Conservation (phyloP, 2,329 filamentous ascomycete species). For the Elsinoe australis region DNA sequence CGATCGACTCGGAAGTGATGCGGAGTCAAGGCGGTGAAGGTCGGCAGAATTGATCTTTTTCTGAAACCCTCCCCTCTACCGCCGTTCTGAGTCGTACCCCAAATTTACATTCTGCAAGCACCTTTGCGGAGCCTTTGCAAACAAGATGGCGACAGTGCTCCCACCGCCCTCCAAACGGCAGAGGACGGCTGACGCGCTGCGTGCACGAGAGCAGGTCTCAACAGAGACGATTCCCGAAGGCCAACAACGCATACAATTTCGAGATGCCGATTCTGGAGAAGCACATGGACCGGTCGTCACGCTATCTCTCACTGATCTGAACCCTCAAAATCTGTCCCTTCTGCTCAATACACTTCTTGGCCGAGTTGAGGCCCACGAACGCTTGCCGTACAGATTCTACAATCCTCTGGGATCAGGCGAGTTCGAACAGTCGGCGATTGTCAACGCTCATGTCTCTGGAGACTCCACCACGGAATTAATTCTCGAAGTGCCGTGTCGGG, state of each 20-base stretch:
- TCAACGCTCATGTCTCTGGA: slow-evolving; percentile 41
- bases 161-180: slow-evolving; percentile 88
- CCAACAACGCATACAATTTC: slow-evolving; percentile 65
- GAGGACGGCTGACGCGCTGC: slow-evolving; percentile 64
- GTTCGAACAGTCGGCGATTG: slow-evolving; percentile 30
- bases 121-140: no score
- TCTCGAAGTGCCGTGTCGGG: slow-evolving; percentile 57
- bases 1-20: no score
- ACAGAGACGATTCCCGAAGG: slow-evolving; percentile 57
- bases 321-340: slow-evolving; percentile 80
- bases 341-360: slow-evolving; percentile 78
- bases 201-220: slow-evolving; percentile 63
- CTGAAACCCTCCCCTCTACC: neutral
- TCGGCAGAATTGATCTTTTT: no score
- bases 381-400: slow-evolving; percentile 59
- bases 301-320: slow-evolving; percentile 76
- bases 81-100: no score
- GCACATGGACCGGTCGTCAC: slow-evolving; percentile 63
- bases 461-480: slow-evolving; percentile 51
- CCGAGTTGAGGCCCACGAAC: slow-evolving; percentile 50
- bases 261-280: slow-evolving; percentile 66
- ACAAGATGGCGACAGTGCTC: slow-evolving; percentile 71
- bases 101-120: no score
- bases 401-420: slow-evolving; percentile 40
- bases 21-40: no score